Evolutionary conservation across 345 rosid species (phyloP), one percentile per base, ranked within the genome.

Genomic region (Salix suchowensis): DNA sequence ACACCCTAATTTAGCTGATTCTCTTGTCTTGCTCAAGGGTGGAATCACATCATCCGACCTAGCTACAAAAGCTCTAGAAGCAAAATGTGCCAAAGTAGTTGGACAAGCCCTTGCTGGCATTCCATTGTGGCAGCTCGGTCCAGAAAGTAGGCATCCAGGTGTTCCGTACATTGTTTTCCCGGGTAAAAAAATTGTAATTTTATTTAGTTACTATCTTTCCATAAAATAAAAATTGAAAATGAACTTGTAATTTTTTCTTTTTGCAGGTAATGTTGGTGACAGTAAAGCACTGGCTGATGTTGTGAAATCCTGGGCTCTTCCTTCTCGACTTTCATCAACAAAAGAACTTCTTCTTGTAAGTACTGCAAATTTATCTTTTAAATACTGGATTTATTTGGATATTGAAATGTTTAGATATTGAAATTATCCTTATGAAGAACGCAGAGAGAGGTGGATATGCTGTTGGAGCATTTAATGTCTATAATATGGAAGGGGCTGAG

Each of bases 21-120:
- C 10, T 68, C 39, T 24, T 40, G 55, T 10, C 42, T 76, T 75
- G 36, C 77, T 85, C 40, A 70, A 94, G 97, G 98, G 98, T 75
- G 98, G 98, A 78, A 95, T 92, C 67, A 95, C 98, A 26, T 95
- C 98, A 71, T 95, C 98, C 44, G 98, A 95, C 85, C 91, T 89
- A n/a, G 98, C 97, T 52, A 95, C 98, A 78, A 91, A 92, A 88
- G 97, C 98, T 78, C 86, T 92, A 46, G 91, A 88, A 83, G 98
- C 96, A 71, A 91, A 85, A 77, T 88, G 94, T 76, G 97, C 98
- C 66, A 90, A 84, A 86, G 88, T 95, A 76, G 87, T 89, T 44
- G 98, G 98, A 71, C 97, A 95, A 87, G 97, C 98, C 81, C 86
- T 95, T 66, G 88, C 98, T 70, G 98, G 98, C 79, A 92, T 95